phyloP scores from a whole-genome alignment of 2,329 filamentous ascomycete species.

The Diplodia intermedia region DNA sequence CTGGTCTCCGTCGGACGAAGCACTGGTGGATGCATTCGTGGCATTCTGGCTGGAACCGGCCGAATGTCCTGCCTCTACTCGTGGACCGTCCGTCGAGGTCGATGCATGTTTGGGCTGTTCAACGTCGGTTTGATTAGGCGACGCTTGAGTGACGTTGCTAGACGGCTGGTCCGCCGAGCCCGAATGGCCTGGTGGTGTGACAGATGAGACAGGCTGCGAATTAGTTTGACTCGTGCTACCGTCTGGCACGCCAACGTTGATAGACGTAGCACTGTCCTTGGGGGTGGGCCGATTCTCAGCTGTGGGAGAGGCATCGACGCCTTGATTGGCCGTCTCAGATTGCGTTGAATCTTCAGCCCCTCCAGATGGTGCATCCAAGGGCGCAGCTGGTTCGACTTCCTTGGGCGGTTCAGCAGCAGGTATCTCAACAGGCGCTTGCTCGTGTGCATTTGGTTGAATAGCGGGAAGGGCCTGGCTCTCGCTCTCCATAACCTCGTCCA shows the following conservation, averaged over 20 bases:
- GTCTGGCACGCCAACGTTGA: slow-evolving; percentile 8
- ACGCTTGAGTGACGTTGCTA: slow-evolving; percentile 15
- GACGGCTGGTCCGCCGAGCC: not conserved
- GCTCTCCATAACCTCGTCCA: slow-evolving; percentile 60
- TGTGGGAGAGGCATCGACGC: not conserved
- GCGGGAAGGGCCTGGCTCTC: slow-evolving; percentile 35
- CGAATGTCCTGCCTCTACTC: slow-evolving; percentile 2
- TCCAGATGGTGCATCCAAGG: not conserved
- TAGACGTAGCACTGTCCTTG: slow-evolving; percentile 9
- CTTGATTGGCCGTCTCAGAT: slow-evolving; percentile 2
- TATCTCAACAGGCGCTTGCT: slow-evolving; percentile 9
- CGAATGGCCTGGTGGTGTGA: slow-evolving; percentile 17
- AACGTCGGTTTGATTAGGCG: slow-evolving; percentile 25
- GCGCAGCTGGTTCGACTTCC: slow-evolving; percentile 33
- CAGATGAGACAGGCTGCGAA: not conserved
- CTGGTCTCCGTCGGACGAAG: slow-evolving; percentile 17
- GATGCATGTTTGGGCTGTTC: slow-evolving; percentile 25
- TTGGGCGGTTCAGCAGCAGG: slow-evolving; percentile 1
- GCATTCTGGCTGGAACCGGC: slow-evolving; percentile 3
- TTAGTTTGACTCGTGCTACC: slow-evolving; percentile 28
- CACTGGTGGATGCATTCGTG: not conserved
- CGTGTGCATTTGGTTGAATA: slow-evolving; percentile 20
- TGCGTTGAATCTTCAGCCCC: not conserved
- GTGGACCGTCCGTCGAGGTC: slow-evolving; percentile 14
- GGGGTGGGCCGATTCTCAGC: slow-evolving; percentile 22